Evolutionary conservation across 2,329 filamentous ascomycete species (phyloP).

Genomic region (Talaromyces sp.): DNA sequence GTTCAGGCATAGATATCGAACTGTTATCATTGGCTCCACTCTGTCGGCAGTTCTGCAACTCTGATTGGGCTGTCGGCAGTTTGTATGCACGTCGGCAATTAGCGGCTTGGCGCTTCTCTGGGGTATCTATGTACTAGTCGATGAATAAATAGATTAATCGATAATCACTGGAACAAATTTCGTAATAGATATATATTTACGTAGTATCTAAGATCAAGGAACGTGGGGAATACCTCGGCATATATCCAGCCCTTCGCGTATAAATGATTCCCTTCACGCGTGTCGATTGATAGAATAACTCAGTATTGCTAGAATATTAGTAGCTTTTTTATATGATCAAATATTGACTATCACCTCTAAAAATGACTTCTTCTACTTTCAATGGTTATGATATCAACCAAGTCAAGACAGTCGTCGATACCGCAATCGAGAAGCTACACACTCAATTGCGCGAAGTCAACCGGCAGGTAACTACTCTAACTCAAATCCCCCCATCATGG

Average conservation of each 20-base stretch:
- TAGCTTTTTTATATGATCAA: background rate
- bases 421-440: background rate
- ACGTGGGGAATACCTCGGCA: background rate
- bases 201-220: background rate
- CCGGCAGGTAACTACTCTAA: background rate
- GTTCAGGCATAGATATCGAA: background rate
- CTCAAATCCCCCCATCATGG: background rate
- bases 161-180: background rate
- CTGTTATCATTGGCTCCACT: background rate
- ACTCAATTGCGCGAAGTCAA: background rate
- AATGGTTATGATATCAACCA: background rate
- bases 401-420: constrained; percentile 4
- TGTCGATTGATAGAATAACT: background rate
- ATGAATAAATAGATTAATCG: background rate
- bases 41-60: background rate
- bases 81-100: constrained; percentile 6
- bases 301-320: background rate
- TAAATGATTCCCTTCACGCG: background rate
- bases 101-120: constrained; percentile 2
- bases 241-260: background rate
- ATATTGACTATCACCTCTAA: background rate
- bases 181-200: background rate
- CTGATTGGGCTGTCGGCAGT: constrained; percentile 1
- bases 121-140: background rate
- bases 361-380: background rate